Evolutionary conservation across 2,329 filamentous ascomycete species (phyloP).

Genomic region (Colletotrichum sp.): DNA sequence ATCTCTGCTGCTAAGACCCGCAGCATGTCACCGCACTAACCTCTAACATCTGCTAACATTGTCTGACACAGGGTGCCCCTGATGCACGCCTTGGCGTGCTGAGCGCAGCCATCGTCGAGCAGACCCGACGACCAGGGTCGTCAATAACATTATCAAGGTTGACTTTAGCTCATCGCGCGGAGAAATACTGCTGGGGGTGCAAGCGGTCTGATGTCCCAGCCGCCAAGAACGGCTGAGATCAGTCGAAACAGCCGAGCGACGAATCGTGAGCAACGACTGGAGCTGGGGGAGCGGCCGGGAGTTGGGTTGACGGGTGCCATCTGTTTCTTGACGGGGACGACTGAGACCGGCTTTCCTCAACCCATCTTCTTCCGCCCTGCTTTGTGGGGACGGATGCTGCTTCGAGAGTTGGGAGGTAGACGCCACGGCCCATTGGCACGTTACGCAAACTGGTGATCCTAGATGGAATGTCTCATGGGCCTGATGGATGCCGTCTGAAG

Average conservation of each 20-base stretch:
- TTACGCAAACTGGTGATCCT: not conserved
- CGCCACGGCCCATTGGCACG: not conserved
- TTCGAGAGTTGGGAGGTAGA: not conserved
- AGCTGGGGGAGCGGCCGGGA: not conserved
- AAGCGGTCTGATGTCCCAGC: constrained; percentile 7
- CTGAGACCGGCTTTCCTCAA: constrained; percentile 8
- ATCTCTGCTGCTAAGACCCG: not conserved
- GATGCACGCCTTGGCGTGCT: constrained; percentile 12
- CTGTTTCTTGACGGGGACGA: not conserved
- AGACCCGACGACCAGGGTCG: not conserved
- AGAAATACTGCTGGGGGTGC: not conserved
- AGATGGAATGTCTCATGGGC: constrained; percentile 7
- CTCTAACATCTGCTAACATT: not conserved
- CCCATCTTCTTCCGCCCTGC: not conserved
- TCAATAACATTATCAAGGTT: not conserved
- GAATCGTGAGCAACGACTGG: not conserved
- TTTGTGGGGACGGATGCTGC: constrained; percentile 1
- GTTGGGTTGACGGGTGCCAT: constrained; percentile 13
- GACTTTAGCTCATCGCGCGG: not conserved
- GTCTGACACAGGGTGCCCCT: constrained; percentile 7
- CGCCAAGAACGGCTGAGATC: constrained; percentile 20
- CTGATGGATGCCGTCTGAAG: constrained; percentile 11
- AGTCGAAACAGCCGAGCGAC: constrained; percentile 15
- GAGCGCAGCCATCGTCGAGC: not conserved
- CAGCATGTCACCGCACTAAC: not conserved